Conservation (phyloP, 2,329 filamentous ascomycete species). For the Uncinocarpus reesii region DNA sequence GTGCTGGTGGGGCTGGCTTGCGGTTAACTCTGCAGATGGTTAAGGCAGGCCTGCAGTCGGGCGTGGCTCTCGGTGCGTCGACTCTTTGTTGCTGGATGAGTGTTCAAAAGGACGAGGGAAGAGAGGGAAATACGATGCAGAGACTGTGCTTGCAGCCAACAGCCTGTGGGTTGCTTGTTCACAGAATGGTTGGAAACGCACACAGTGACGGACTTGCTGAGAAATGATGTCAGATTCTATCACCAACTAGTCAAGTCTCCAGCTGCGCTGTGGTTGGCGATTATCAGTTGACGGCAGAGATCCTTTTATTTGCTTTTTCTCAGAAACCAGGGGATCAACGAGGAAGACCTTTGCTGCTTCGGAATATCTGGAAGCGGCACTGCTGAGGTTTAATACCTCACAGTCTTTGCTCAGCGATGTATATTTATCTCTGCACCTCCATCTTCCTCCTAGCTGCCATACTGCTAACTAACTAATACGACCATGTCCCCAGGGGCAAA, state of each 20-base stretch:
- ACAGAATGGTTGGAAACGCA: background rate
- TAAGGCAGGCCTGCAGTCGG: too few species aligned
- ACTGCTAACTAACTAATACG: background rate
- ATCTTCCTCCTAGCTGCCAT: background rate
- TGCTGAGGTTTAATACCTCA: constrained; percentile 5
- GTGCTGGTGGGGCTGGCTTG: constrained; percentile 4
- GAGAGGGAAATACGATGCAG: too few species aligned
- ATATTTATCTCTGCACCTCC: too few species aligned
- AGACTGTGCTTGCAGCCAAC: too few species aligned
- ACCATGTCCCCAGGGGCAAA: background rate
- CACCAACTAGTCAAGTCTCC: background rate
- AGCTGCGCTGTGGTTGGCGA: too few species aligned
- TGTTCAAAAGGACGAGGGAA: too few species aligned
- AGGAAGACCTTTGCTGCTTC: background rate
- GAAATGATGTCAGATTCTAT: constrained; percentile 5
- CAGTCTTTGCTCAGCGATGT: background rate
- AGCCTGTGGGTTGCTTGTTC: too few species aligned
- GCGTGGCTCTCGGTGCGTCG: too few species aligned
- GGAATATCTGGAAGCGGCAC: too few species aligned
- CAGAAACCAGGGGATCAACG: background rate
- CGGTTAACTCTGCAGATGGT: background rate
- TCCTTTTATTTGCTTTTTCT: background rate
- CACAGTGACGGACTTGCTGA: background rate
- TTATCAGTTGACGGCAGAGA: background rate
- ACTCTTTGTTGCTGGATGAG: too few species aligned